Evolutionary conservation across 2,329 filamentous ascomycete genomes (phyloP).

Genomic region (Aspergillus candidus): DNA sequence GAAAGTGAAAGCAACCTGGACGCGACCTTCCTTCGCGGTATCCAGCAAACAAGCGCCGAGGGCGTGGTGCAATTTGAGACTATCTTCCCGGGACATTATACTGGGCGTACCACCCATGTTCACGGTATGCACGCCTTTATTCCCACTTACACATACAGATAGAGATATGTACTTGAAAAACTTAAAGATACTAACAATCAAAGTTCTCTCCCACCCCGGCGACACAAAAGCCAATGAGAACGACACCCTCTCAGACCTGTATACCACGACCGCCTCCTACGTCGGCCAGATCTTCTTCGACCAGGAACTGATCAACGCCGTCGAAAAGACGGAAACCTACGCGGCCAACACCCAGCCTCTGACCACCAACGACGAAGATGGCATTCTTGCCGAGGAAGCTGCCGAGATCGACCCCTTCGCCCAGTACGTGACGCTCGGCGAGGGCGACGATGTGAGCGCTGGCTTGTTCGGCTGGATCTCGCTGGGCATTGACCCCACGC

Average conservation of each 20-base stretch:
- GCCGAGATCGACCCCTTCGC: slow-evolving; percentile 53
- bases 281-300: slow-evolving; percentile 58
- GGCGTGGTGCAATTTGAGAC: slow-evolving; percentile 41
- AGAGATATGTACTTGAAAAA: background rate
- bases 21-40: slow-evolving; percentile 41
- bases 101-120: slow-evolving; percentile 32
- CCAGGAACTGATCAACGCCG: slow-evolving; percentile 48
- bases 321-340: slow-evolving; percentile 47
- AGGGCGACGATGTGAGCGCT: slow-evolving; percentile 48
- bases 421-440: slow-evolving; percentile 52
- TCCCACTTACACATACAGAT: slow-evolving; percentile 1
- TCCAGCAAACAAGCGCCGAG: slow-evolving; percentile 38
- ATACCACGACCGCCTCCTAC: slow-evolving; percentile 43
- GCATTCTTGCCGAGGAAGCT: slow-evolving; percentile 45
- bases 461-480: slow-evolving; percentile 52
- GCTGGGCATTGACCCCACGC: slow-evolving; percentile 44
- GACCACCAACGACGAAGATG: slow-evolving; percentile 49
- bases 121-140: slow-evolving; percentile 18
- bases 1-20: slow-evolving; percentile 36
- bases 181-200: background rate
- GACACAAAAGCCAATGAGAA: slow-evolving; percentile 26
- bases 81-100: slow-evolving; percentile 45
- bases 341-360: slow-evolving; percentile 41
- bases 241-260: slow-evolving; percentile 47
- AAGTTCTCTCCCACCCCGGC: slow-evolving; percentile 28